Conservation (phyloP, 1,284 basidiomycete species). For the Inonotus obliquus region DNA sequence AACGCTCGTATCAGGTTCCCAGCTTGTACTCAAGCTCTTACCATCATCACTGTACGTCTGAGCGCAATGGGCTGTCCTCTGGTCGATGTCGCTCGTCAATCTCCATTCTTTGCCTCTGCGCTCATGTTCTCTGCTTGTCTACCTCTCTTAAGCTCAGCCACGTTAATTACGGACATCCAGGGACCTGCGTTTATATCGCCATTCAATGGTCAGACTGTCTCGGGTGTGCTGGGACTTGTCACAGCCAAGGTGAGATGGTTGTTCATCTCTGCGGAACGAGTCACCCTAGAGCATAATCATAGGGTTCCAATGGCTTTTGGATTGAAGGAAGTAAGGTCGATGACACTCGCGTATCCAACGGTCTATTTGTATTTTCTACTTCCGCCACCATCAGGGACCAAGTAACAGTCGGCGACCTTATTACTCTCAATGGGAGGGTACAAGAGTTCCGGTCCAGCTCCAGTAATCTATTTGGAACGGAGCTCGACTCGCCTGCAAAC, state of each 20-base stretch:
- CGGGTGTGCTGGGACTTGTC: slow-evolving; percentile 47
- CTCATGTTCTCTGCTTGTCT: slow-evolving; percentile 2
- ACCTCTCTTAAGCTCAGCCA: slow-evolving; percentile 8
- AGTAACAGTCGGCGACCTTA: slow-evolving; percentile 40
- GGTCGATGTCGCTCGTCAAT: slow-evolving; percentile 1
- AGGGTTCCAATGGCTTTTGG: slow-evolving; percentile 51
- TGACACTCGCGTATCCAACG: slow-evolving; percentile 48
- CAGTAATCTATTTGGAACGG: slow-evolving; percentile 48
- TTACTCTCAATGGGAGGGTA: slow-evolving; percentile 45
- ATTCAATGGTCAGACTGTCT: slow-evolving; percentile 41
- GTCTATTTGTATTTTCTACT: slow-evolving; percentile 47
- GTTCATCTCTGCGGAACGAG: too few species aligned
- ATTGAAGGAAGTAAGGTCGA: slow-evolving; percentile 41
- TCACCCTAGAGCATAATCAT: background rate
- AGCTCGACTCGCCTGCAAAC: slow-evolving; percentile 41
- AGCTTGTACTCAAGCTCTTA: background rate
- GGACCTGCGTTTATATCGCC: slow-evolving; percentile 49
- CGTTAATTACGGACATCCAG: slow-evolving; percentile 48
- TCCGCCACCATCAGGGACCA: slow-evolving; percentile 32
- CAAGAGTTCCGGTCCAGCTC: slow-evolving; percentile 45
- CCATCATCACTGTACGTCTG: background rate
- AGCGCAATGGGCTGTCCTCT: background rate
- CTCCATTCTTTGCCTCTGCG: slow-evolving; percentile 1
- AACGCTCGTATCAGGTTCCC: background rate
- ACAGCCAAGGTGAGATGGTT: slow-evolving; percentile 46